Evolutionary conservation across 345 rosid genomes (phyloP).

Genomic region (Clarkia xantiana): DNA sequence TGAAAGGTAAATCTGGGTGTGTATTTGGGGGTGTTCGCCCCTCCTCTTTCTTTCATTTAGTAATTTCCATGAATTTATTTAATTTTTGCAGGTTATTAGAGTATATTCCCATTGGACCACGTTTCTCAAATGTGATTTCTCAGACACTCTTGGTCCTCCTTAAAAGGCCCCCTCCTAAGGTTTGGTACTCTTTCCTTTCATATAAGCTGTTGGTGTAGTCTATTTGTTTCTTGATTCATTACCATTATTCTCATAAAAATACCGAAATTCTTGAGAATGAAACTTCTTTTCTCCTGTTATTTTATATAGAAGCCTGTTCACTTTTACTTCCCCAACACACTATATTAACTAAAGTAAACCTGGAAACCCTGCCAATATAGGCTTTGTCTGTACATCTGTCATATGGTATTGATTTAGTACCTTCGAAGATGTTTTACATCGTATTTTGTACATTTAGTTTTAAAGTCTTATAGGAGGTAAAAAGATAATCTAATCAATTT

Average conservation of each 20-base stretch:
- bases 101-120: conserved; percentile 92
- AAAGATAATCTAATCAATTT: too few relatives aligned
- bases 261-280: too few relatives aligned
- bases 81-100: conserved; percentile 60
- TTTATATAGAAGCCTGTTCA: too few relatives aligned
- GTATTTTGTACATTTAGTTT: too few relatives aligned
- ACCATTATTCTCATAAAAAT: neutral
- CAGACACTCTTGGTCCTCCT: conserved; percentile 88
- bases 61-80: neutral
- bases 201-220: neutral
- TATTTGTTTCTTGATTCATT: neutral
- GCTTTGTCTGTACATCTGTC: too few relatives aligned
- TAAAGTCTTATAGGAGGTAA: too few relatives aligned
- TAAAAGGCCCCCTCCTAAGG: conserved; percentile 95
- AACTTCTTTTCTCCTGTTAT: too few relatives aligned
- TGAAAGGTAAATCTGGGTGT: conserved; percentile 49
- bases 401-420: too few relatives aligned
- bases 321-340: too few relatives aligned
- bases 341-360: too few relatives aligned
- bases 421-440: too few relatives aligned
- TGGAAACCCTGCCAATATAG: too few relatives aligned
- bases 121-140: conserved; percentile 79
- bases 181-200: conserved; percentile 9
- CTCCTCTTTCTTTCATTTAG: neutral
- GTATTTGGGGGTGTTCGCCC: neutral